These are phyloP conservation scores for Solanum pimpinellifolium DNA, from an alignment of 257 asterid species.

Conservation along the genomic window DNA sequence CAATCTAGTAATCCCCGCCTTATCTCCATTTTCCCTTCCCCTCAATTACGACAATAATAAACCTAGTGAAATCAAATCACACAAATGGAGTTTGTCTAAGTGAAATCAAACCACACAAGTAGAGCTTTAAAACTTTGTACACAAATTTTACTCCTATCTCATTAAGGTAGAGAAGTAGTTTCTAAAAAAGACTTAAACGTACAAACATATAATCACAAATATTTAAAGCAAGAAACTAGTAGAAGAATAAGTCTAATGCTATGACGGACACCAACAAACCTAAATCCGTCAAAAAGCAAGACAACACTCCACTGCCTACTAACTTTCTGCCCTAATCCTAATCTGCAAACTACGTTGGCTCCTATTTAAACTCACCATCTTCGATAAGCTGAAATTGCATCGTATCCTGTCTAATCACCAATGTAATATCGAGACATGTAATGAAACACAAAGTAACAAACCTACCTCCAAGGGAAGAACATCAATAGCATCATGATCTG, in stretches of 20 bases:
- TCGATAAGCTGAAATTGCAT: not conserved
- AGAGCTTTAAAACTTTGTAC: not conserved
- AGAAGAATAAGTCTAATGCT: not conserved
- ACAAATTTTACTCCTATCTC: not conserved
- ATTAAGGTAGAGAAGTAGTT: not conserved
- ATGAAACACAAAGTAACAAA: not conserved
- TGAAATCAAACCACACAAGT: not conserved
- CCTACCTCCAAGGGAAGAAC: slow-evolving; percentile 9
- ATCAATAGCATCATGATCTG: not conserved
- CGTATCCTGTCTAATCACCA: not conserved
- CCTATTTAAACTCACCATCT: not conserved
- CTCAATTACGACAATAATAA: not conserved
- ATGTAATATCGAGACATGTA: not conserved
- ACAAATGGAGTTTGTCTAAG: no score
- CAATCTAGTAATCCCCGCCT: not conserved
- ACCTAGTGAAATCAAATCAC: not conserved
- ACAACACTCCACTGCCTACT: not conserved
- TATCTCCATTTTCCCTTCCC: not conserved
- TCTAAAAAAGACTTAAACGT: not conserved
- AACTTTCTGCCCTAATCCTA: not conserved
- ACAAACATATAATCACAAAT: not conserved
- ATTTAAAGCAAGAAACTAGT: not conserved
- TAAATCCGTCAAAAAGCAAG: not conserved
- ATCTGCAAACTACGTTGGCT: not conserved
- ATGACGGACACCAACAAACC: not conserved